Percentiles rank a stretch among this genome's conserved stretches.
These are phyloP conservation scores for Kodamaea leandrae DNA, from an alignment of 805 yeast species.

Conservation along the genomic window DNA sequence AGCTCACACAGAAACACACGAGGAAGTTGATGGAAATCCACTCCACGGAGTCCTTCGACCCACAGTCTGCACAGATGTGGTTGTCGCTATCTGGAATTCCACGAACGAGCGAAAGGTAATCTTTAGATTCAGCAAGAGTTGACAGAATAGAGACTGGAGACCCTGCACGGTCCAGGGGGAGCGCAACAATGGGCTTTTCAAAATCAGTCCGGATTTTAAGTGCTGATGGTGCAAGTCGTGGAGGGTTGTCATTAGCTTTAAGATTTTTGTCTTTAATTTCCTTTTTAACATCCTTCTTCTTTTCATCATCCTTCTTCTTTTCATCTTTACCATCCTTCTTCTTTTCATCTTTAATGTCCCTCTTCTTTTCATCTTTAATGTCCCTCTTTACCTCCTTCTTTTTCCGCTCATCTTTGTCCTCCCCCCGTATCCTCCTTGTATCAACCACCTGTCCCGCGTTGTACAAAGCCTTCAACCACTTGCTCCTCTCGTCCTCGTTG, in stretches of 20 bases:
- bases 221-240: slow-evolving; percentile 7
- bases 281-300: background rate
- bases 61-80: slow-evolving; percentile 76
- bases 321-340: background rate
- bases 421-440: slow-evolving; percentile 4
- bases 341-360: background rate
- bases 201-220: background rate
- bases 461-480: slow-evolving; percentile 66
- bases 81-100: slow-evolving; percentile 47
- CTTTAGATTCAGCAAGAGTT: slow-evolving; percentile 18
- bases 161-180: slow-evolving; percentile 14
- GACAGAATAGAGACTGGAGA: slow-evolving; percentile 35
- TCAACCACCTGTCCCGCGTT: slow-evolving; percentile 52
- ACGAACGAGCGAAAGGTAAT: slow-evolving; percentile 39
- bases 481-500: slow-evolving; percentile 59
- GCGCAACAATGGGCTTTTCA: background rate
- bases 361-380: background rate
- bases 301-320: slow-evolving; percentile 1
- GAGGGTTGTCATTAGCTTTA: background rate
- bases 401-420: background rate
- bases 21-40: slow-evolving; percentile 82
- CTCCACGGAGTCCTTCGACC: slow-evolving; percentile 60
- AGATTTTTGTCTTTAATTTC: background rate
- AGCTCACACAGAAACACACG: slow-evolving; percentile 73
- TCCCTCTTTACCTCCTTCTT: background rate